Evolutionary conservation across 2,329 filamentous ascomycete genomes (phyloP).

Genomic region (Ophiostoma novo-ulmi): DNA sequence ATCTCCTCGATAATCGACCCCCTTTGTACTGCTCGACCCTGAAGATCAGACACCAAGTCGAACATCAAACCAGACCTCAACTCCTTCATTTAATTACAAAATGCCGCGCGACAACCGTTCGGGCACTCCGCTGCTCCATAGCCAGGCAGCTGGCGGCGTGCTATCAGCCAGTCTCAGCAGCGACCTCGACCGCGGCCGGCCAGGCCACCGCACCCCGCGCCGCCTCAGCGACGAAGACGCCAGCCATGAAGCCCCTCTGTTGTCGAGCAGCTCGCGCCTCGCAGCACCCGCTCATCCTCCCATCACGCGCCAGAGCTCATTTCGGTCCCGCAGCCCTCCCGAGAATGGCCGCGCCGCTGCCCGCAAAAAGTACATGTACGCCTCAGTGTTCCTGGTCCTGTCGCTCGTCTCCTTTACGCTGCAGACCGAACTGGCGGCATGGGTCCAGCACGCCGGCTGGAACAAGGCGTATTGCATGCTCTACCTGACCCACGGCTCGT

Average conservation of each 20-base stretch:
- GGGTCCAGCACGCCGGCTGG: slow-evolving; percentile 92
- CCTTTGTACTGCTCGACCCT: not conserved
- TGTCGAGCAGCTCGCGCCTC: not conserved
- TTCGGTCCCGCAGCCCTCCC: slow-evolving; percentile 74
- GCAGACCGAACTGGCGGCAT: slow-evolving; percentile 91
- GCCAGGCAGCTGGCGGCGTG: not conserved
- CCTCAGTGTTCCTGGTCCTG: slow-evolving; percentile 73
- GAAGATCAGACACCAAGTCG: not conserved
- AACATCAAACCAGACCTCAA: not conserved
- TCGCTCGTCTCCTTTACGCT: slow-evolving; percentile 84
- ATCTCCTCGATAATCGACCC: not conserved
- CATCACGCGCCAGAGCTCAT: slow-evolving; percentile 54
- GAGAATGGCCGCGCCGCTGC: slow-evolving; percentile 58
- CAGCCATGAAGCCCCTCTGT: not conserved
- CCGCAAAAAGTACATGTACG: slow-evolving; percentile 75
- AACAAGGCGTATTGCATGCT: slow-evolving; percentile 99
- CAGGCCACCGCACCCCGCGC: slow-evolving; percentile 3
- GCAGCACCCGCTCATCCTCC: not conserved
- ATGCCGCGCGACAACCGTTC: not conserved
- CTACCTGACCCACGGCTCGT: slow-evolving; percentile 93
- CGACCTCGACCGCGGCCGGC: slow-evolving; percentile 5
- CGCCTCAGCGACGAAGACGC: not conserved
- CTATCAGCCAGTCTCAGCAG: not conserved
- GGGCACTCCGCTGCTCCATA: not conserved
- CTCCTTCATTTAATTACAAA: too few species aligned